Evolutionary conservation across 179 eudicot genomes (phyloP), one percentile per base, ranked within the genome.

Genomic region (Kewa caespitosa): DNA sequence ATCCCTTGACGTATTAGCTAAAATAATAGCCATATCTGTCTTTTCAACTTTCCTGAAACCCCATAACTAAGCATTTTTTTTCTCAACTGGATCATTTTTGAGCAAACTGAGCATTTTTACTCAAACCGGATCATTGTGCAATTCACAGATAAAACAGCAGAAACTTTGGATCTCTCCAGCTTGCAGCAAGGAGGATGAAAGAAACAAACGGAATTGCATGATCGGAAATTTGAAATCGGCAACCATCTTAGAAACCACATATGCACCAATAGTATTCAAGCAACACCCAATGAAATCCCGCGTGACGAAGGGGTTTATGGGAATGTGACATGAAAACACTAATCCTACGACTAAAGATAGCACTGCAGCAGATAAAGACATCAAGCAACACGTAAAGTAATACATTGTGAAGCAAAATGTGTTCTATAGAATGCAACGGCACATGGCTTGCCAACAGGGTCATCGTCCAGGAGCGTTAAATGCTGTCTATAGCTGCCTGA

Each of bases 251-350:
- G 63, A 36, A 71, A 32, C n/a, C 17, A 43, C 38, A 33, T 13
- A 60, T 73, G 76, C 68, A 73, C 12, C 55, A n/a, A n/a, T n/a
- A n/a, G n/a, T n/a, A n/a, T 60, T 73, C 69, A 73, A 43, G 22
- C 66, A 36, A 30, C 46, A 13, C 33, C 15, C 22, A 50, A 41
- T 46, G 23, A 70, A 7, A 33, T n/a, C n/a, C n/a, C n/a, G n/a
- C n/a, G n/a, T n/a, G n/a, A n/a, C n/a, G n/a, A n/a, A n/a, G n/a
- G n/a, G n/a, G n/a, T n/a, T n/a, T n/a, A n/a, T n/a, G n/a, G n/a
- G n/a, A n/a, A n/a, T n/a, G n/a, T n/a, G n/a, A n/a, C n/a, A n/a
- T n/a, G n/a, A n/a, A n/a, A n/a, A n/a, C n/a, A n/a, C n/a, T n/a
- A n/a, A n/a, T n/a, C n/a, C n/a, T n/a, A n/a, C n/a, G n/a, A n/a